Base-by-base conservation (phyloP, 2,329 filamentous ascomycete genomes). In the Lomentospora prolificans region DNA sequence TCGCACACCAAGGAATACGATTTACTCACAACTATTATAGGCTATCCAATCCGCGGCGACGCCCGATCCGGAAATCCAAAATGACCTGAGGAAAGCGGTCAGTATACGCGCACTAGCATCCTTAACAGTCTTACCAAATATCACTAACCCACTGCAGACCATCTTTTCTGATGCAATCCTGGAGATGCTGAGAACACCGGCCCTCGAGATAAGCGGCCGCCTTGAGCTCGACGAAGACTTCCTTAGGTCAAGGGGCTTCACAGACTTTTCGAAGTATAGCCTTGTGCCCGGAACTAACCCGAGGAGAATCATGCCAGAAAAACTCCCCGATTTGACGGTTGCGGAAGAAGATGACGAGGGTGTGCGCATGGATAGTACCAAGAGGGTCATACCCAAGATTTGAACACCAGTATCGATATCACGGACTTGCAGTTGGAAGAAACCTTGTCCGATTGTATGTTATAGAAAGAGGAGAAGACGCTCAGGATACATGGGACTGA, bases 101-200 rank as follows among this genome's bases (percentile, higher is more conserved):
- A 17, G 48, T n/a, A 28, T 22, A n/a, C 52, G n/a, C n/a, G n/a
- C n/a, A n/a, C n/a, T n/a, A n/a, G n/a, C n/a, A n/a, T n/a, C n/a
- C n/a, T n/a, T n/a, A n/a, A n/a, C n/a, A n/a, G n/a, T n/a, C n/a
- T n/a, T n/a, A n/a, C 52, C 71, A 31, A 81, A 90, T 63, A 70
- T 90, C n/a, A 74, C 87, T 57, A 86, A 83, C 60, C 70, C 85
- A 58, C 82, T 25, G 3, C 25, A 53, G 53, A 51, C 79, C 4
- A 86, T 95, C 59, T 95, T 89, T 70, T 89, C 87, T 0, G 87
- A 91, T 64, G 89, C 89, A 1, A 81, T 95, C 17, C 68, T 92
- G 1, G 86, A 79, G 1, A 86, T 95, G 68, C 72, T 94, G 1
- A 67, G 70, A 8, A 78, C 85, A 0, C 81, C 85, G 0, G 70